These are phyloP conservation scores for Punica granatum DNA, from an alignment of 345 rosid genomes.

Conservation along the genomic window DNA sequence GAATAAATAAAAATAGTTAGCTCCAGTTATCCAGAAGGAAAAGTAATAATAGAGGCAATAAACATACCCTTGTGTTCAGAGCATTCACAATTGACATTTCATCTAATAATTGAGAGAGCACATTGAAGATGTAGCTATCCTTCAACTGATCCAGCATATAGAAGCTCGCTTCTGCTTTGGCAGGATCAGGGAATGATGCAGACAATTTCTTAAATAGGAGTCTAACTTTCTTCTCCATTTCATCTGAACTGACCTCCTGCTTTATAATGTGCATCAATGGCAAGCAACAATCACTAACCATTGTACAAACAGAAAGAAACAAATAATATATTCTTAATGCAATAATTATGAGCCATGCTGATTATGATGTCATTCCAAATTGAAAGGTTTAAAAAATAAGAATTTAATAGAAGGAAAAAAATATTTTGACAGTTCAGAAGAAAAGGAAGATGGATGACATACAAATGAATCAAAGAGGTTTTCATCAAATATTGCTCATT, in stretches of 20 bases:
- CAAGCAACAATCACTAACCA: background rate
- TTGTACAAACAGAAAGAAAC: background rate
- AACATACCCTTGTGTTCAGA: conserved; percentile 38
- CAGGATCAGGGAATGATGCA: conserved; percentile 63
- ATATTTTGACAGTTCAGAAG: background rate
- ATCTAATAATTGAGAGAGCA: conserved; percentile 46
- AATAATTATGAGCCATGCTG: background rate
- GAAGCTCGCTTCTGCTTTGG: conserved; percentile 65
- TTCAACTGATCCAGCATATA: conserved; percentile 54
- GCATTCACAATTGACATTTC: conserved; percentile 31
- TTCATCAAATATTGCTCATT: background rate
- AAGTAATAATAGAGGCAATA: conserved; percentile 14
- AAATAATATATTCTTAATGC: background rate
- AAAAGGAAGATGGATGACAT: background rate
- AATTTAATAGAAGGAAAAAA: background rate
- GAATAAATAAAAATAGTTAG: too few species aligned
- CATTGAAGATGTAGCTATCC: conserved; percentile 47
- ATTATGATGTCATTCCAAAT: background rate
- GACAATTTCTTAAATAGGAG: conserved; percentile 58
- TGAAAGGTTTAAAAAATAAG: background rate
- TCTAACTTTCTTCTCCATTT: conserved; percentile 35
- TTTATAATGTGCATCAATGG: background rate
- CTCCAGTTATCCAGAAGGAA: too few species aligned
- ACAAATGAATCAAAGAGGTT: background rate
- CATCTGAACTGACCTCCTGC: conserved; percentile 47